Evolutionary conservation across 768 basidiomycete genomes (phyloP).

Genomic region (Phanerodontia chrysosporium): DNA sequence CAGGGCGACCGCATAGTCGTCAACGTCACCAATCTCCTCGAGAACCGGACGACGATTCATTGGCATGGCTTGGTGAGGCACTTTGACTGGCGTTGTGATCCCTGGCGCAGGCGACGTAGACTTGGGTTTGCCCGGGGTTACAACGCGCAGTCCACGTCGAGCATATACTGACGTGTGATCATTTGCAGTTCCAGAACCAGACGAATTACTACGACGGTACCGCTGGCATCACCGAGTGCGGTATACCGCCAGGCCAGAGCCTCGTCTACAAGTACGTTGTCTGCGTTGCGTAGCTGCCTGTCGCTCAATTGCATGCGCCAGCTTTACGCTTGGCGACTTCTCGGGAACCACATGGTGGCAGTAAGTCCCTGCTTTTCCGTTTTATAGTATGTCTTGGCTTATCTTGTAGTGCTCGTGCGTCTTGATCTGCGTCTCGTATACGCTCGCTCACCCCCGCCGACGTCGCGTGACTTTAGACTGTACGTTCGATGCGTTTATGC

Average conservation of each 20-base stretch:
- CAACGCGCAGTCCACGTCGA: background rate
- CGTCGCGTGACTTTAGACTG: background rate
- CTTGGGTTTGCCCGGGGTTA: too few relatives aligned
- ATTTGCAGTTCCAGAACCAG: constrained; percentile 35
- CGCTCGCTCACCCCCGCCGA: background rate
- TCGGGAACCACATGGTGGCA: constrained; percentile 50
- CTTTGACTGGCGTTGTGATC: too few relatives aligned
- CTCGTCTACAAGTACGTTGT: constrained; percentile 32
- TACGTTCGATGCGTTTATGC: background rate
- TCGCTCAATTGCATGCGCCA: background rate
- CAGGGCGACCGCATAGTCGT: constrained; percentile 33
- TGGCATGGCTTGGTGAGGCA: constrained; percentile 29
- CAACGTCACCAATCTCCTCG: constrained; percentile 31
- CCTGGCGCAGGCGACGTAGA: too few relatives aligned
- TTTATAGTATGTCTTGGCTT: background rate
- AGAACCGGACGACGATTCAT: constrained; percentile 29
- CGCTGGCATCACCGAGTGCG: constrained; percentile 44
- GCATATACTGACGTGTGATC: background rate
- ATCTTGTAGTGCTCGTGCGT: background rate
- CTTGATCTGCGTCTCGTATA: background rate
- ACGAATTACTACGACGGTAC: constrained; percentile 50
- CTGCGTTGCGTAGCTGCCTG: background rate
- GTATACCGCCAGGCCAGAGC: constrained; percentile 45
- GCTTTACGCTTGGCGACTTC: constrained; percentile 17
- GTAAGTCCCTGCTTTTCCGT: constrained; percentile 20